Conservation (phyloP, 768 basidiomycete genomes). For the Lactarius indigo region DNA sequence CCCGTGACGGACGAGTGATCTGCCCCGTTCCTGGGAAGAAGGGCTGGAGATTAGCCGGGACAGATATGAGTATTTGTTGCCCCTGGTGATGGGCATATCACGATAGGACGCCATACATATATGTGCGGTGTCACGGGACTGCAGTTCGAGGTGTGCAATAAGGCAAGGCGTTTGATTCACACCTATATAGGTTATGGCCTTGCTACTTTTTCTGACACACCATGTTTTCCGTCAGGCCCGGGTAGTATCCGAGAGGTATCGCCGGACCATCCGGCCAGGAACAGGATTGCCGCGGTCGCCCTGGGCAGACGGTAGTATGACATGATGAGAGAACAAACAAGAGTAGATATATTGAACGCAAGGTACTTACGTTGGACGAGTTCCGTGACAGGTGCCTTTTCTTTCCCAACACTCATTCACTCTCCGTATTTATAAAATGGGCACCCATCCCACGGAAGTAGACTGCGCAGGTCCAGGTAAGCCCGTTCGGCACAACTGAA, state of each 20-base stretch:
- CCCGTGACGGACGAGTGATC: neutral
- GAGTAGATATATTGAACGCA: neutral
- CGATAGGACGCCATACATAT: neutral
- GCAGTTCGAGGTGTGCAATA: neutral
- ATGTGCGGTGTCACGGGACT: neutral
- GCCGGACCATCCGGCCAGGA: neutral
- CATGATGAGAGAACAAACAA: neutral
- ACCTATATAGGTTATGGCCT: neutral
- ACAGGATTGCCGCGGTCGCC: neutral
- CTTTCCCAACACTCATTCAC: neutral
- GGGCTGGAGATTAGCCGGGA: constrained; percentile 11
- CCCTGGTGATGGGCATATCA: constrained; percentile 10
- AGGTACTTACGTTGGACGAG: neutral
- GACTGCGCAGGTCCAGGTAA: neutral
- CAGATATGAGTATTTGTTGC: neutral
- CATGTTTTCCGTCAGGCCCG: neutral
- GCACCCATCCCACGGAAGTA: neutral
- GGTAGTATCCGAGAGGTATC: neutral
- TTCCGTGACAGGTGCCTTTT: neutral
- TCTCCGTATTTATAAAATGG: neutral
- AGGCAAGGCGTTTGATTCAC: neutral
- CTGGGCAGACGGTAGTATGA: neutral
- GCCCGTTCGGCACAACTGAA: neutral
- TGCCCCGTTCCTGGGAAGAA: neutral
- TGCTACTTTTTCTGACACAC: neutral